Conservation (phyloP, 148 eudicot species). For the Nyssa sinensis region DNA sequence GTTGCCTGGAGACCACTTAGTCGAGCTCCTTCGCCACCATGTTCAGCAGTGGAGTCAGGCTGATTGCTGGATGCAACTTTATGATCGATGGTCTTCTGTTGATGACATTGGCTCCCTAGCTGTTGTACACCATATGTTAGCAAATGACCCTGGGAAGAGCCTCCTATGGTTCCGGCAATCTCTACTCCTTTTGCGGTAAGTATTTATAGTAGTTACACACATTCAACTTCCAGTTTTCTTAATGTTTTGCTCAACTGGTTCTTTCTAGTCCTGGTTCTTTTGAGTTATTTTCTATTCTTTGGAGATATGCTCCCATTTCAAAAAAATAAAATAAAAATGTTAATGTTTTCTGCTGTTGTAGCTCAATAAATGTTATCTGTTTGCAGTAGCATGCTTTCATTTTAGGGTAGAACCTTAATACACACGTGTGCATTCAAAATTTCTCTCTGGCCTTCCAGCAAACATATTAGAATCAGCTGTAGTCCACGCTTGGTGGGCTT, state of each 20-base stretch:
- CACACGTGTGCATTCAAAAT: not conserved
- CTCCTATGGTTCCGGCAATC: slow-evolving; percentile 79
- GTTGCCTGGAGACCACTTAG: slow-evolving; percentile 58
- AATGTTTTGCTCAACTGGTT: slow-evolving; percentile 12
- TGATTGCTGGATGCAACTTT: slow-evolving; percentile 89
- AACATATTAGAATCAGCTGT: too few relatives aligned
- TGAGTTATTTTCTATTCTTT: slow-evolving; percentile 3
- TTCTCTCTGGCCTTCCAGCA: too few relatives aligned
- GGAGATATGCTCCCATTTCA: not conserved
- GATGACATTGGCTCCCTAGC: slow-evolving; percentile 92
- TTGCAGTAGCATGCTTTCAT: not conserved
- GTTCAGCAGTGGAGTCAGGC: slow-evolving; percentile 77
- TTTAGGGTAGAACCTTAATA: not conserved
- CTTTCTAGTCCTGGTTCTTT: slow-evolving; percentile 8
- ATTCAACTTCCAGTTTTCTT: not conserved
- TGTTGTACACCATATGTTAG: slow-evolving; percentile 82
- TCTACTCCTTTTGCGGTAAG: slow-evolving; percentile 78
- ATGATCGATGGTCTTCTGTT: slow-evolving; percentile 85
- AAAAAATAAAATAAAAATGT: not conserved
- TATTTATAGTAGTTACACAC: too few relatives aligned
- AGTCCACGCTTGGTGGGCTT: too few relatives aligned
- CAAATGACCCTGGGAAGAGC: slow-evolving; percentile 82
- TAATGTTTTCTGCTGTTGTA: not conserved
- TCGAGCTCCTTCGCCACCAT: slow-evolving; percentile 58
- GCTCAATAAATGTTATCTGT: not conserved